Base-by-base conservation (phyloP, 345 rosid genomes). In the Cardamine chenopodiifolia region DNA sequence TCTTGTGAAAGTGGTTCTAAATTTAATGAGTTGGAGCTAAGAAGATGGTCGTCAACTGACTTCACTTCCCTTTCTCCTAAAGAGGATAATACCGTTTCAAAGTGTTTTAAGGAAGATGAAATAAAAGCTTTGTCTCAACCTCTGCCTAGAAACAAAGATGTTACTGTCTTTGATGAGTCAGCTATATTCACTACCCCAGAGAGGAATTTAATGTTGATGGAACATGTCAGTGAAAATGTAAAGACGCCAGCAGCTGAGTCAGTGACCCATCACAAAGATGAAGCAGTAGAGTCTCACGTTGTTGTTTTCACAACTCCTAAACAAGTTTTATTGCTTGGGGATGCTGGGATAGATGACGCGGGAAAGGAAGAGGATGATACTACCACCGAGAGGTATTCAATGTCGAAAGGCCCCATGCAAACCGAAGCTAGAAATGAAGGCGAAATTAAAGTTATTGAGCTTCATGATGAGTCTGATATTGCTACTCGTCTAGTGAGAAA, bases 161-260 rank as follows among this genome's bases (percentile, higher is more conserved):
- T 18, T 64, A 20, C 12, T 19, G 25, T 6, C 35, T 54, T 44
- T 47, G 72, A 47, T 17, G 64, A 49, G 2, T 56, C 57, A 23
- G 26, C 13, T 32, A 19, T 74, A 32, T 66, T 65, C 66, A 45
- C 72, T 66, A 56, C 40, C 13, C 71, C 42, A 15, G 66, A 74
- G 31, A 66, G 59, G 40, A 66, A 66, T 52, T 45, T 57, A 14
- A 11, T 23, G 66, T 56, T 66, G 35, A 47, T 45, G 72, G 78
- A 47, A 66, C 23, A 47, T 17, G 10, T 29, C 28, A 73, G 29
- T 22, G 66, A 32, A 47, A 56, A 10, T 17, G 59, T 42, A 47
- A 56, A 56, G 59, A 56, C 9, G 5, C 7, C 9, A 25, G 59
- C 40, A 32, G 42, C 50, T 55, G 12, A 64, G 2, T 44, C 37